A percentile compares a stretch with the other conserved stretches of the same genome.
phyloP scores from a whole-genome alignment of 768 basidiomycete genomes.

The Lactarius vividus region DNA sequence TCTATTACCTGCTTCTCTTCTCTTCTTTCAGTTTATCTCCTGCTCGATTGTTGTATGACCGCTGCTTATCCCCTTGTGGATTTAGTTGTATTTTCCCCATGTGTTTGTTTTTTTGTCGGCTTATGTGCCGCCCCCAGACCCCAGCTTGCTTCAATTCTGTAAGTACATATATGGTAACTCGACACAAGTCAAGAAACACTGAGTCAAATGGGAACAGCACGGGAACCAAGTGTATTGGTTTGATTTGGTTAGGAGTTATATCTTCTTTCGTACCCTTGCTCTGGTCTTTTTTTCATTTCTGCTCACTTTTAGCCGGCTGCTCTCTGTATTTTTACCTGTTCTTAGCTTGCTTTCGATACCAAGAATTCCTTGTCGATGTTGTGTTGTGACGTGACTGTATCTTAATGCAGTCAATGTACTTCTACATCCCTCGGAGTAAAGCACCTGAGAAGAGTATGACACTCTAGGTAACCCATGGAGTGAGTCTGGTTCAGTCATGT shows the following conservation, averaged over 20 bases:
- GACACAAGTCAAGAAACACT: no score
- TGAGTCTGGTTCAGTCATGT: no score
- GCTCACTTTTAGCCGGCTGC: slow-evolving; percentile 15
- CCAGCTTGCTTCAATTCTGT: slow-evolving; percentile 23
- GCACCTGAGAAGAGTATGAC: no score
- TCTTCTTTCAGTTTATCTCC: slow-evolving; percentile 18
- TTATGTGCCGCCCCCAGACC: slow-evolving; percentile 20
- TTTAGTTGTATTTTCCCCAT: slow-evolving; percentile 26
- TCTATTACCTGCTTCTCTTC: slow-evolving; percentile 22
- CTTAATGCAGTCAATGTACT: slow-evolving; percentile 17
- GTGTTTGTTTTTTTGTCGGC: slow-evolving; percentile 21
- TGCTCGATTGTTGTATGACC: slow-evolving; percentile 8
- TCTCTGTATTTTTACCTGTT: slow-evolving; percentile 28
- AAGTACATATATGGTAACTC: slow-evolving; percentile 7
- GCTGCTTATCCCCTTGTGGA: slow-evolving; percentile 11
- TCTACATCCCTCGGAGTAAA: background rate
- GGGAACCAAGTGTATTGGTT: no score
- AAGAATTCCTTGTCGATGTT: slow-evolving; percentile 19
- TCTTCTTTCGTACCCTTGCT: background rate
- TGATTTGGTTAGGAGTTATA: background rate
- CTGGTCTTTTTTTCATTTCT: background rate
- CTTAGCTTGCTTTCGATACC: slow-evolving; percentile 28
- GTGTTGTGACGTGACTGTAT: slow-evolving; percentile 19
- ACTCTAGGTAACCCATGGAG: no score
- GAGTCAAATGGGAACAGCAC: no score